These are phyloP conservation scores for Diaporthe velutina DNA, from an alignment of 2,329 filamentous ascomycete genomes.

Conservation along the genomic window DNA sequence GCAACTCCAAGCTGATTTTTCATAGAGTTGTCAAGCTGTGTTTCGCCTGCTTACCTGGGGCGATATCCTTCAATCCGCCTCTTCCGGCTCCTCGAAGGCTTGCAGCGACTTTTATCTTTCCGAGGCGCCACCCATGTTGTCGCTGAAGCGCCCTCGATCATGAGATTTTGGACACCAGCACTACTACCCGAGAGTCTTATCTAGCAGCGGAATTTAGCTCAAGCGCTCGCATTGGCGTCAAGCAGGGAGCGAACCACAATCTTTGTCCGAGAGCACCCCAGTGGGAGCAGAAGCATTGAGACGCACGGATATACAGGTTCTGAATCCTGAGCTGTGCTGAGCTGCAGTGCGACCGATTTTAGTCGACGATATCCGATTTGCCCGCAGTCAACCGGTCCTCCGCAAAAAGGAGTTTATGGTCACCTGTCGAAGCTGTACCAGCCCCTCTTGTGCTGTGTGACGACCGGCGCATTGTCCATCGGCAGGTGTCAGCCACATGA, in stretches of 20 bases:
- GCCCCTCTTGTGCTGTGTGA: conserved; percentile 34
- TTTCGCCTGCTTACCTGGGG: not conserved
- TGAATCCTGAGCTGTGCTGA: conserved; percentile 30
- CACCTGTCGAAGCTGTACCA: conserved; percentile 30
- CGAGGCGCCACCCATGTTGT: not conserved
- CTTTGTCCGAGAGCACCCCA: not conserved
- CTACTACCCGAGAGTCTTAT: conserved; percentile 6
- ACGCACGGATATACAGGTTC: conserved; percentile 5
- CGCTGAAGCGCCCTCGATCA: conserved; percentile 27
- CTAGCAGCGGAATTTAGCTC: conserved; percentile 1
- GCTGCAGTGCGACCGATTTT: conserved; percentile 34
- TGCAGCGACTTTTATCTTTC: not conserved
- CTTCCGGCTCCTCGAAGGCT: not conserved
- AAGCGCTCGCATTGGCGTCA: conserved; percentile 27
- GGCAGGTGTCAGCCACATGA: conserved; percentile 27
- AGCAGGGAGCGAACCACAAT: conserved; percentile 1
- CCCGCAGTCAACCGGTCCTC: conserved; percentile 22
- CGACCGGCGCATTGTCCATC: conserved; percentile 6
- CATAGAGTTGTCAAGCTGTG: not conserved
- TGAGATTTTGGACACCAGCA: conserved; percentile 28
- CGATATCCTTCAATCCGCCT: not conserved
- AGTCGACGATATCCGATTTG: conserved; percentile 37
- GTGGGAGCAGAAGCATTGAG: conserved; percentile 5
- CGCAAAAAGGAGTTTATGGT: conserved; percentile 1
- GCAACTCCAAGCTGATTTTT: conserved; percentile 6